These are phyloP conservation scores for Thelephora ganbajun DNA, from an alignment of 768 basidiomycete species.

Conservation along the genomic window DNA sequence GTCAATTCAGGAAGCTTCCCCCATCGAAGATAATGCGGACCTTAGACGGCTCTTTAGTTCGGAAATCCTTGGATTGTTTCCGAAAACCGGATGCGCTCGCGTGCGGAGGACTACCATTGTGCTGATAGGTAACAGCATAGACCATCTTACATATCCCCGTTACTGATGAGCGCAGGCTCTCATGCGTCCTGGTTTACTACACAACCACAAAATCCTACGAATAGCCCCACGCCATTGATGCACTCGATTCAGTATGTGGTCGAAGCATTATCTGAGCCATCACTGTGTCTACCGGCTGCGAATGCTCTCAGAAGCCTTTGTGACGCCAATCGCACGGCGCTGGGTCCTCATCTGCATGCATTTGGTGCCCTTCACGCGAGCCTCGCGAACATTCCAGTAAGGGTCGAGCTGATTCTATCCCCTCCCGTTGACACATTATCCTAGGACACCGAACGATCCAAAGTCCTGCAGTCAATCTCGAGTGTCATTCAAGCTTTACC, in stretches of 20 bases:
- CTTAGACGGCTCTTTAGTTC: slow-evolving; percentile 58
- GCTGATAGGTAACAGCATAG: slow-evolving; percentile 43
- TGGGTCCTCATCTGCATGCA: slow-evolving; percentile 72
- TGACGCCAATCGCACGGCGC: slow-evolving; percentile 74
- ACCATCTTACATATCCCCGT: neutral
- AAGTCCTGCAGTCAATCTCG: slow-evolving; percentile 83
- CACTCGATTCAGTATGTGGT: slow-evolving; percentile 57
- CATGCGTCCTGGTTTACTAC: slow-evolving; percentile 75
- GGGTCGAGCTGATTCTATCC: slow-evolving; percentile 12
- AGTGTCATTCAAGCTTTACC: slow-evolving; percentile 89
- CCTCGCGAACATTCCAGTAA: slow-evolving; percentile 58
- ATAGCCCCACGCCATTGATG: slow-evolving; percentile 35
- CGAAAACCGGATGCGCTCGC: slow-evolving; percentile 46
- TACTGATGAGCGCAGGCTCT: slow-evolving; percentile 28
- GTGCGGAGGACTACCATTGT: slow-evolving; percentile 62
- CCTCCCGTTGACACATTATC: neutral
- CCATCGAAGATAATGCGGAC: slow-evolving; percentile 36
- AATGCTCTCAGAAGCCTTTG: slow-evolving; percentile 77
- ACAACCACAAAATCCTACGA: slow-evolving; percentile 18
- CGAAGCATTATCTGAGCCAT: slow-evolving; percentile 50
- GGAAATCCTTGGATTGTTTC: slow-evolving; percentile 54
- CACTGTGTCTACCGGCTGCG: slow-evolving; percentile 58
- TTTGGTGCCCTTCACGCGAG: slow-evolving; percentile 78
- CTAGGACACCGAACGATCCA: slow-evolving; percentile 76
- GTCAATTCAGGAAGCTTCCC: slow-evolving; percentile 79